Evolutionary conservation across 2,329 filamentous ascomycete genomes (phyloP).

Genomic region (Teratosphaeriaceae sp.): DNA sequence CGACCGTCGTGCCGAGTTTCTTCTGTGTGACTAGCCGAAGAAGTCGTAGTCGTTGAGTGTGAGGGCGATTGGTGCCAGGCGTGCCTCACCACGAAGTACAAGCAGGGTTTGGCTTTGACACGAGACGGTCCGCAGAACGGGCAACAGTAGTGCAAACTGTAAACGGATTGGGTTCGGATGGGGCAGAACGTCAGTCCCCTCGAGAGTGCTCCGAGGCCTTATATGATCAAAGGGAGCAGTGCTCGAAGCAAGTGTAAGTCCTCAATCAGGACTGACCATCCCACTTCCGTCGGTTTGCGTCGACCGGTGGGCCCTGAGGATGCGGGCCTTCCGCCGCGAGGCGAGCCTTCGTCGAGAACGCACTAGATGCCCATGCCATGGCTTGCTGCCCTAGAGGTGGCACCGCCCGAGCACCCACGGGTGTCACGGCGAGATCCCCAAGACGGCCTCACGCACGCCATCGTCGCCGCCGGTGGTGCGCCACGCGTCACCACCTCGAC

Average conservation of each 20-base stretch:
- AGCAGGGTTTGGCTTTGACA: slow-evolving; percentile 2
- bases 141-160: neutral
- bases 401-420: neutral
- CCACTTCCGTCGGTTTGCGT: slow-evolving; percentile 1
- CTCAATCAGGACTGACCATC: neutral
- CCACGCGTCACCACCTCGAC: too few relatives aligned
- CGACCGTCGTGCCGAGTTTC: too few relatives aligned
- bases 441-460: neutral
- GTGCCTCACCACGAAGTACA: neutral
- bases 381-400: too few relatives aligned
- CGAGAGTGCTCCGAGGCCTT: slow-evolving; percentile 2
- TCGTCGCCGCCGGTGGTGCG: too few relatives aligned
- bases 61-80: neutral
- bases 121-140: neutral
- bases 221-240: neutral
- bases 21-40: too few relatives aligned
- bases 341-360: too few relatives aligned
- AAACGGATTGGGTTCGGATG: neutral
- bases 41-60: too few relatives aligned
- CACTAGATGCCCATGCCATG: too few relatives aligned
- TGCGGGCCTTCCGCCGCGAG: neutral
- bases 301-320: neutral
- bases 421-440: neutral
- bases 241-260: too few relatives aligned
- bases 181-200: slow-evolving; percentile 1